Conservation (phyloP, 108 stramenopile genomes). For the Licmophora abbreviata region DNA sequence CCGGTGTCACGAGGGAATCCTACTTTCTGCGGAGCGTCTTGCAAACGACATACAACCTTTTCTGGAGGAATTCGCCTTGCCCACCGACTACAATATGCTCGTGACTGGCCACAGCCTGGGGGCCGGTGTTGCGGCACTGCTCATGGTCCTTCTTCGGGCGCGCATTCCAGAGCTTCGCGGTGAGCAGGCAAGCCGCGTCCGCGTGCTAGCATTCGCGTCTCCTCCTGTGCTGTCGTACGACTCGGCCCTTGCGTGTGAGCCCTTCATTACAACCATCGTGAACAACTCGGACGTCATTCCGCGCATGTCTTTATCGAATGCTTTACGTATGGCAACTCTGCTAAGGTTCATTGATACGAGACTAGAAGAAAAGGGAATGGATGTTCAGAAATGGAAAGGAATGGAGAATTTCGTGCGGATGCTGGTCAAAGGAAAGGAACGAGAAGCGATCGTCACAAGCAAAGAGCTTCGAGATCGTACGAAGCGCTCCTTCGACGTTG, state of each 20-base stretch:
- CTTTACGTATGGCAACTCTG: constrained; percentile 18
- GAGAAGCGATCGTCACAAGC: constrained; percentile 23
- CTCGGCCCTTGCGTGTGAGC: constrained; percentile 17
- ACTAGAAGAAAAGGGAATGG: constrained; percentile 24
- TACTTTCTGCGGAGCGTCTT: constrained; percentile 24
- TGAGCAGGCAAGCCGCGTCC: not conserved
- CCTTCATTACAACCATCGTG: constrained; percentile 49
- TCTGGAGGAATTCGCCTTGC: constrained; percentile 35
- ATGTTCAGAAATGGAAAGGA: constrained; percentile 8
- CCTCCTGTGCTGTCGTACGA: constrained; percentile 39
- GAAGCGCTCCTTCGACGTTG: constrained; percentile 5
- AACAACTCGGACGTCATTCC: constrained; percentile 53
- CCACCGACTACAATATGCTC: constrained; percentile 32
- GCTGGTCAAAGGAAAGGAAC: constrained; percentile 17
- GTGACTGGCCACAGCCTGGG: constrained; percentile 45
- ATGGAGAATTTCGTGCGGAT: constrained; percentile 10
- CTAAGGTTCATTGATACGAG: constrained; percentile 24
- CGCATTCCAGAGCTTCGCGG: constrained; percentile 14
- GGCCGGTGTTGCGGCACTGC: constrained; percentile 36
- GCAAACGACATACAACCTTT: constrained; percentile 27
- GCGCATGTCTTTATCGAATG: constrained; percentile 24
- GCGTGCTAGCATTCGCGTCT: constrained; percentile 43
- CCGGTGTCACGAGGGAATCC: constrained; percentile 43
- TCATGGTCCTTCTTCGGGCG: constrained; percentile 31
- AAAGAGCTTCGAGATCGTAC: constrained; percentile 16